Evolutionary conservation across 352 stramenopile genomes (phyloP), one percentile per base, ranked within the genome.

Genomic region (Chrysophaeum taylorii): DNA sequence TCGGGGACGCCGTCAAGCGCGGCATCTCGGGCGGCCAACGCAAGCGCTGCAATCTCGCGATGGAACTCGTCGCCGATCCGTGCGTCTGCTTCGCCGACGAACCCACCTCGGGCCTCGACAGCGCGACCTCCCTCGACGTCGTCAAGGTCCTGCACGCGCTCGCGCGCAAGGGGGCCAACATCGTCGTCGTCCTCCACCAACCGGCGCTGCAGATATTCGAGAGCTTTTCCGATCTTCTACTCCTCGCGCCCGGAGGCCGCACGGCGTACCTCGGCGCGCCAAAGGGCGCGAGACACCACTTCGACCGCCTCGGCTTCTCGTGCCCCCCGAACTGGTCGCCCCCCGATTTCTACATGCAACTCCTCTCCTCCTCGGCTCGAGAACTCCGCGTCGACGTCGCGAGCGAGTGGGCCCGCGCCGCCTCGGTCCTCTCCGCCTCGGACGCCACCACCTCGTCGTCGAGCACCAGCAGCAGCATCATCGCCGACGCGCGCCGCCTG

Each of bases 71-170:
- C 18, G 81, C 72, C 0, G 82, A 90, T 61, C 87, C 88, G 23
- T 86, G 86, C 54, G 69, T 93, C 0, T 48, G 94, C 42, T 82
- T 94, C 31, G 75, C 88, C 21, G 88, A 96, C 61, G 87, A 95
- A 70, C 85, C 88, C 4, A 91, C 85, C 18, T 91, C 86, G 2
- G 50, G 50, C 2, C n/a, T 62, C 9, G 50, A 62, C 50, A 39
- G 27, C 5, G 50, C 50, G 25, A 62, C 50, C 4, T 62, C 50
- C 4, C 50, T 62, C 4, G 50, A 62, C 50, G 25, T 62, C n/a
- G 27, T 62, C n/a, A 9, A 36, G 4, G 50, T 31, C 5, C 27
- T 62, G 27, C 50, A 62, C 25, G 25, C 2, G 2, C 7, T 62
- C 25, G 50, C 50, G 25, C 50, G 50, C 9, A 33, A 21, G 2